These are phyloP conservation scores for Flaveria brownii DNA, from an alignment of 129 eudicot genomes.

Conservation along the genomic window DNA sequence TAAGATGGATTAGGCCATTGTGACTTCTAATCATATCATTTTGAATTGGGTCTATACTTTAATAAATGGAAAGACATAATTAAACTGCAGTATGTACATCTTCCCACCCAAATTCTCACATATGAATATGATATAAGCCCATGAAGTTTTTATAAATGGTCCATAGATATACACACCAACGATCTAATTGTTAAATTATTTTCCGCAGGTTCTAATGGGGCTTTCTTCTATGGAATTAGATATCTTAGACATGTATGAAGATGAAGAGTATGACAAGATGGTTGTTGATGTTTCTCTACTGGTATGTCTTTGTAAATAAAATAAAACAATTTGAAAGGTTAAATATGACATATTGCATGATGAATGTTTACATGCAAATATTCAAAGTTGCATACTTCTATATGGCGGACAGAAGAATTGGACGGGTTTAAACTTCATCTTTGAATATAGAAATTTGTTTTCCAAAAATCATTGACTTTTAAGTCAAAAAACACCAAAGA, in stretches of 20 bases:
- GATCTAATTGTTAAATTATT: not conserved
- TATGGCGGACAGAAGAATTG: slow-evolving; percentile 5
- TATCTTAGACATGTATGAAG: slow-evolving; percentile 79
- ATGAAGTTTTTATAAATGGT: not conserved
- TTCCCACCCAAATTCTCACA: not conserved
- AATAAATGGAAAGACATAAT: not conserved
- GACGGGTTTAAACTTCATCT: not conserved
- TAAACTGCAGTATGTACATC: slow-evolving; percentile 8
- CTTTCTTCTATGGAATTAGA: slow-evolving; percentile 65
- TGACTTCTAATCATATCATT: not conserved
- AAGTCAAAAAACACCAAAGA: slow-evolving; percentile 2
- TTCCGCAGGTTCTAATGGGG: slow-evolving; percentile 67
- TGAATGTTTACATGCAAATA: not conserved
- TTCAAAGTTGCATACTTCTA: not conserved
- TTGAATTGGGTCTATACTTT: not conserved
- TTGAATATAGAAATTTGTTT: not conserved
- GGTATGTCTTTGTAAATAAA: slow-evolving; percentile 42
- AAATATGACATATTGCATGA: not conserved
- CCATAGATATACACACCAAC: not conserved
- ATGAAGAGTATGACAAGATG: slow-evolving; percentile 68
- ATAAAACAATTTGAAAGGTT: not conserved
- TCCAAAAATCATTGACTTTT: slow-evolving; percentile 9
- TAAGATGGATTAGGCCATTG: not conserved
- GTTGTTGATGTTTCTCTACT: slow-evolving; percentile 58
- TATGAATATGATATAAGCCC: not conserved